These are phyloP conservation scores for Kurtzmaniella fragi DNA, from an alignment of 805 yeast species.

Conservation along the genomic window DNA sequence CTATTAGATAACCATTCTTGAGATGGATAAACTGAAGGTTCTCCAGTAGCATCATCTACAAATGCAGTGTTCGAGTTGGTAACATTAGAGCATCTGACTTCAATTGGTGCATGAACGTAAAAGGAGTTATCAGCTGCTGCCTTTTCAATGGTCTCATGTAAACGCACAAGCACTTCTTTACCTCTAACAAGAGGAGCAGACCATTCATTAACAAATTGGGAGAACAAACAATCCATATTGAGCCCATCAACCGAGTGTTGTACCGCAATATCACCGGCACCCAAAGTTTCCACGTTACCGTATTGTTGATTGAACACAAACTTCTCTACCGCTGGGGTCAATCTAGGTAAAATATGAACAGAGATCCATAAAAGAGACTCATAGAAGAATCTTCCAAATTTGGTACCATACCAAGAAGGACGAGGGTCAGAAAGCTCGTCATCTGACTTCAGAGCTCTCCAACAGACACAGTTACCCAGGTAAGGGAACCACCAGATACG, in stretches of 20 bases:
- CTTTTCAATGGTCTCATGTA: constrained; percentile 53
- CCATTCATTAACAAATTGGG: constrained; percentile 96
- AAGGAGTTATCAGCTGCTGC: constrained; percentile 61
- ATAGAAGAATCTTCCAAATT: constrained; percentile 72
- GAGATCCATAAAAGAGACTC: constrained; percentile 76
- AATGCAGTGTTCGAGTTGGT: constrained; percentile 43
- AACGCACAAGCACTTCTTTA: constrained; percentile 58
- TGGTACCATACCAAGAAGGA: constrained; percentile 81
- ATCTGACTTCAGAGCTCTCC: constrained; percentile 81
- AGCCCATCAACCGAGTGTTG: constrained; percentile 81
- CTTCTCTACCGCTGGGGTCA: constrained; percentile 80
- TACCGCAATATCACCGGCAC: constrained; percentile 60
- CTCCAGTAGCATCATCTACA: constrained; percentile 27
- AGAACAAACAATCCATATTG: constrained; percentile 92
- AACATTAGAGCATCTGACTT: constrained; percentile 88
- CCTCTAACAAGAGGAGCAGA: constrained; percentile 85
- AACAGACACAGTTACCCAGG: constrained; percentile 74
- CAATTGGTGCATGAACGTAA: constrained; percentile 93
- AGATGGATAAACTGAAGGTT: constrained; percentile 35
- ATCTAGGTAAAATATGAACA: constrained; percentile 63
- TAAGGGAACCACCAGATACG: constrained; percentile 99
- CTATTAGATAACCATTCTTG: constrained; percentile 50
- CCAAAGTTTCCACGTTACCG: constrained; percentile 65
- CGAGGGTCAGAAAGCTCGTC: constrained; percentile 62
- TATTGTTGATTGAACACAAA: constrained; percentile 84